Percentiles rank a stretch among this genome's conserved stretches.
Evolutionary conservation across 2,329 filamentous ascomycete species (phyloP).

Genomic region (Alternaria sp.): DNA sequence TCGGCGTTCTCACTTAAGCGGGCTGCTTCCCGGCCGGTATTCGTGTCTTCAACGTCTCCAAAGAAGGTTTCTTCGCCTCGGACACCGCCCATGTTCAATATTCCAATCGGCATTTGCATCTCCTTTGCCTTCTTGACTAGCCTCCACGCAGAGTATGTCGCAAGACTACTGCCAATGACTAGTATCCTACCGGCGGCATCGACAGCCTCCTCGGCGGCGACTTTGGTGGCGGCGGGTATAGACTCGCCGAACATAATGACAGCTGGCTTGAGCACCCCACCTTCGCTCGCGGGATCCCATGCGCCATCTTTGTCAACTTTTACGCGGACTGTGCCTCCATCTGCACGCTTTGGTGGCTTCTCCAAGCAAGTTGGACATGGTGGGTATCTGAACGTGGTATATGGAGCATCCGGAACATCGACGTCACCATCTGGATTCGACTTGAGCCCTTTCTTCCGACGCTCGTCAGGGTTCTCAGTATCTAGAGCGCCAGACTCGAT

Average conservation of each 20-base stretch:
- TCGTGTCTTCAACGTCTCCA: constrained; percentile 59
- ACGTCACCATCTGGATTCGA: constrained; percentile 96
- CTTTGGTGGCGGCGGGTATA: constrained; percentile 74
- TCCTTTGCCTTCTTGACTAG: constrained; percentile 85
- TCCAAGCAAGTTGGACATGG: constrained; percentile 82
- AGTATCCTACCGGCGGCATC: constrained; percentile 77
- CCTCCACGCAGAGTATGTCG: constrained; percentile 95
- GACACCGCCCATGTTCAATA: constrained; percentile 87
- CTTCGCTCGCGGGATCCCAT: constrained; percentile 63
- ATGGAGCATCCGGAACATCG: constrained; percentile 85
- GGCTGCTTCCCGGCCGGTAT: constrained; percentile 50
- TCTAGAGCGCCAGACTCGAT: constrained; percentile 77
- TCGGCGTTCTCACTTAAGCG: constrained; percentile 54
- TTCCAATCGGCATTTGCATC: constrained; percentile 82
- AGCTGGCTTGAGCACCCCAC: constrained; percentile 87
- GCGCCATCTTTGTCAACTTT: constrained; percentile 82
- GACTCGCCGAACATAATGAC: constrained; percentile 98
- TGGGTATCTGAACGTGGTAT: constrained; percentile 90
- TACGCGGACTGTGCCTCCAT: constrained; percentile 61
- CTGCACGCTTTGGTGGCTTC: constrained; percentile 68
- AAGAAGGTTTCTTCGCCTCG: constrained; percentile 81
- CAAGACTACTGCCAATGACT: constrained; percentile 87
- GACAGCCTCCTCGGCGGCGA: constrained; percentile 79
- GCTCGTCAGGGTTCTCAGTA: constrained; percentile 77
- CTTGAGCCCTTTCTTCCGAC: constrained; percentile 73